Percentiles rank a stretch among this genome's conserved stretches.
phyloP scores from a whole-genome alignment of 306 rosid genomes.

The Quercus parvula region DNA sequence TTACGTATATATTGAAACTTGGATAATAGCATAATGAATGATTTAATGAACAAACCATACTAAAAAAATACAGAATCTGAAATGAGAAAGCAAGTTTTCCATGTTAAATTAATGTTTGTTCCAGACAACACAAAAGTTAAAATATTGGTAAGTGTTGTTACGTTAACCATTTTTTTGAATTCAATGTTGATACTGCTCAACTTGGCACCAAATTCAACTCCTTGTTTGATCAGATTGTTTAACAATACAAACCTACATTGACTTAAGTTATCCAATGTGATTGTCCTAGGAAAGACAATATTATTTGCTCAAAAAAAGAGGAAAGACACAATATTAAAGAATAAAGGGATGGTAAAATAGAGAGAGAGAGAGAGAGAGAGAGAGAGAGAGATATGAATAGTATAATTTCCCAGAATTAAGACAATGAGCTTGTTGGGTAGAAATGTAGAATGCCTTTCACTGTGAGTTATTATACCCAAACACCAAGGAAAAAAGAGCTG shows the following conservation, averaged over 20 bases:
- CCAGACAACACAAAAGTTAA: background rate
- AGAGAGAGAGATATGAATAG: background rate
- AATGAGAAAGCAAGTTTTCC: too few relatives aligned
- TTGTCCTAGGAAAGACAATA: background rate
- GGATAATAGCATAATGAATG: background rate
- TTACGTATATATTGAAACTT: background rate
- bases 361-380: background rate
- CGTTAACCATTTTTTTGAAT: background rate
- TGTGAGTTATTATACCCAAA: too few relatives aligned
- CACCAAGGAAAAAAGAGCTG: too few relatives aligned
- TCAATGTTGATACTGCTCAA: background rate
- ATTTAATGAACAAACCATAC: background rate
- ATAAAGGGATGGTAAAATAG: background rate
- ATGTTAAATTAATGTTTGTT: background rate
- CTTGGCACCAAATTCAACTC: background rate
- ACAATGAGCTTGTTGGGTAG: background rate
- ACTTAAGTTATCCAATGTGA: background rate
- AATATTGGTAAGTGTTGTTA: background rate
- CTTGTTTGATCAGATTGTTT: background rate
- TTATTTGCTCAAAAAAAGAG: too few relatives aligned
- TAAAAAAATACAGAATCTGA: background rate
- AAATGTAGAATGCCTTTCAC: too few relatives aligned
- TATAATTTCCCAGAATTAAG: background rate
- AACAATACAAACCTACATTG: background rate
- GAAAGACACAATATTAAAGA: background rate